Conservation (phyloP, 192 early-diverging fungal genomes). For the Rhizophagus sp. region DNA sequence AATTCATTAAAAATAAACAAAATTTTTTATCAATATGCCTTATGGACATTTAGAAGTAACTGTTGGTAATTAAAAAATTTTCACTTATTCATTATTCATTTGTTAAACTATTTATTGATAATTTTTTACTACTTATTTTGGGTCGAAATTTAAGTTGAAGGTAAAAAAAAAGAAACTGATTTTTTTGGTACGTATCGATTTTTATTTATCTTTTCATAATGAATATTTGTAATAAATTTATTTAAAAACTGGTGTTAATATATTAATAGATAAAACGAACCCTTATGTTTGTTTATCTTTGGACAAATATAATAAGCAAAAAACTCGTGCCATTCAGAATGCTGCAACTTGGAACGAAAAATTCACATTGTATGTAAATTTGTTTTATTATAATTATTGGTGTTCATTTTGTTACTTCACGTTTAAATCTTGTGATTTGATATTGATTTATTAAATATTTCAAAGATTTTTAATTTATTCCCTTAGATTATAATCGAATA, state of each 20-base stretch:
- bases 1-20: slow-evolving; percentile 33
- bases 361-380: not conserved
- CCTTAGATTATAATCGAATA: no score
- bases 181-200: not conserved
- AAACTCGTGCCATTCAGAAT: not conserved
- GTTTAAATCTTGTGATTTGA: no score
- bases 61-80: slow-evolving; percentile 17
- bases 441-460: no score
- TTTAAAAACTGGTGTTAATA: not conserved
- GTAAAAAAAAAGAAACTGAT: slow-evolving; percentile 3
- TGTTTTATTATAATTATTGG: not conserved
- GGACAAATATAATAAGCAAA: slow-evolving; percentile 14
- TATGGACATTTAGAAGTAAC: slow-evolving; percentile 1
- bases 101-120: not conserved
- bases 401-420: not conserved
- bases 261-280: not conserved
- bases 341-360: slow-evolving; percentile 13
- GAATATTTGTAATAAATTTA: not conserved
- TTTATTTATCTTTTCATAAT: no score
- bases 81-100: not conserved
- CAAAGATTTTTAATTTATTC: no score
- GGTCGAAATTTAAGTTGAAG: slow-evolving; percentile 1
- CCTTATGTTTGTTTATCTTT: slow-evolving; percentile 16
- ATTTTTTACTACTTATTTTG: not conserved
- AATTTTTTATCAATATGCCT: slow-evolving; percentile 31